Percentiles rank a stretch among this genome's conserved stretches.
Evolutionary conservation across 164 flowering plant species (phyloP).

Genomic region (Brasenia schreberi): DNA sequence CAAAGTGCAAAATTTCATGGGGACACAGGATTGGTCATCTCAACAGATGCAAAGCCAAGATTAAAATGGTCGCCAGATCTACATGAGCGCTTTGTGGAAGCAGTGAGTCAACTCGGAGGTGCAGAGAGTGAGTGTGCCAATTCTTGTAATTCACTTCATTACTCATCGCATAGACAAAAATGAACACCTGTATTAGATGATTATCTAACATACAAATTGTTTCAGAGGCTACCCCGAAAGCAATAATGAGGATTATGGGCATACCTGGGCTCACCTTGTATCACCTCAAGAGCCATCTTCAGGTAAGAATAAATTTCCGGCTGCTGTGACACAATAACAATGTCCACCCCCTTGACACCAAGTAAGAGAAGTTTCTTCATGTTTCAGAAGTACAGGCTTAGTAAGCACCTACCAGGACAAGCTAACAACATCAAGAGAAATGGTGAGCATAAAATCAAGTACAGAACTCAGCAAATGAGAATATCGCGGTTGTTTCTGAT

Average conservation of each 20-base stretch:
- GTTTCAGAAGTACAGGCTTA: constrained; percentile 78
- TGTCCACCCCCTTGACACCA: not conserved
- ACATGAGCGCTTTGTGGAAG: constrained; percentile 79
- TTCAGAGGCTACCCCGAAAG: constrained; percentile 95
- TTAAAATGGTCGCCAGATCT: constrained; percentile 94
- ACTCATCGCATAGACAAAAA: not conserved
- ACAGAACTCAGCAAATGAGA: no score
- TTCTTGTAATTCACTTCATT: not conserved
- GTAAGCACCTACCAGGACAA: constrained; percentile 75
- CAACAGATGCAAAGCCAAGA: constrained; percentile 96
- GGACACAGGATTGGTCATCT: constrained; percentile 87
- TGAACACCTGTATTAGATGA: not conserved
- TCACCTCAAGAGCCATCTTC: constrained; percentile 95
- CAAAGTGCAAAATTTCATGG: constrained; percentile 54
- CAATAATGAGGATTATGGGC: constrained; percentile 92
- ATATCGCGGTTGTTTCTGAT: not conserved
- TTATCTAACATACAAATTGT: constrained; percentile 1
- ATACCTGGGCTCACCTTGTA: constrained; percentile 92
- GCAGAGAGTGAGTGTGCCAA: constrained; percentile 71
- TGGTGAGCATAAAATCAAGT: constrained; percentile 25
- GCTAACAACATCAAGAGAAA: constrained; percentile 31
- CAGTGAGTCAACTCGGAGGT: constrained; percentile 91
- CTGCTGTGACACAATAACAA: no score
- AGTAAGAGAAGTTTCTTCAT: constrained; percentile 10
- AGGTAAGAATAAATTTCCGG: constrained; percentile 27